phyloP scores from a whole-genome alignment of 129 eudicot genomes.

The Silybum marianum region DNA sequence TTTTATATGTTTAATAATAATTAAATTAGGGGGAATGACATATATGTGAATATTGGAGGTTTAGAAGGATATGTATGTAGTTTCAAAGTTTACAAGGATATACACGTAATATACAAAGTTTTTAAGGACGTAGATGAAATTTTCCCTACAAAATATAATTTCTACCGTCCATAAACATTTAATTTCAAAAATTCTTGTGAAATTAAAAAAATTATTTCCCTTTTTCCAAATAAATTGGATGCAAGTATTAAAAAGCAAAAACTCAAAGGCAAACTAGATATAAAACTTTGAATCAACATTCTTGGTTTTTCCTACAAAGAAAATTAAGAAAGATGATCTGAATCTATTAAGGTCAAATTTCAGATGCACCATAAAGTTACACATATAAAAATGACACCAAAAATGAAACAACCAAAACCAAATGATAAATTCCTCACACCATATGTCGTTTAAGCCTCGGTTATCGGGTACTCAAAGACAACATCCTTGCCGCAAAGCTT shows the following conservation, averaged over 20 bases:
- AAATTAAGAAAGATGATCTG: slow-evolving; percentile 20
- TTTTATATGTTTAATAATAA: too few species aligned
- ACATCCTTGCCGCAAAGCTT: slow-evolving; percentile 81
- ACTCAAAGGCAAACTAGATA: slow-evolving; percentile 12
- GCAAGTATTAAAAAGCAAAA: slow-evolving; percentile 7
- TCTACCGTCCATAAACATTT: too few species aligned
- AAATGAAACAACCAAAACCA: slow-evolving; percentile 27
- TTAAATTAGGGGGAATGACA: too few species aligned
- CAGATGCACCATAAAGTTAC: slow-evolving; percentile 25
- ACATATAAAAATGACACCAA: slow-evolving; percentile 26
- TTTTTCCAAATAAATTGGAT: not conserved
- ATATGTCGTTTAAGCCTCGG: slow-evolving; percentile 40
- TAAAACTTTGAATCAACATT: not conserved
- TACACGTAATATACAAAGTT: too few species aligned
- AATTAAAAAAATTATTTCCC: too few species aligned
- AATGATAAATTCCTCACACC: not conserved
- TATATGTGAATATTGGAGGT: too few species aligned
- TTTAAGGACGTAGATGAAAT: too few species aligned
- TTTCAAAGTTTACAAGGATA: too few species aligned
- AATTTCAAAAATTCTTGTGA: too few species aligned
- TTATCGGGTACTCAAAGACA: slow-evolving; percentile 60
- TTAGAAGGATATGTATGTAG: too few species aligned
- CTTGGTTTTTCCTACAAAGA: slow-evolving; percentile 20
- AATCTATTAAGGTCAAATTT: slow-evolving; percentile 26
- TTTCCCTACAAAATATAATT: too few species aligned